phyloP scores from a whole-genome alignment of 2,329 filamentous ascomycete genomes.

The Talaromyces piceae region DNA sequence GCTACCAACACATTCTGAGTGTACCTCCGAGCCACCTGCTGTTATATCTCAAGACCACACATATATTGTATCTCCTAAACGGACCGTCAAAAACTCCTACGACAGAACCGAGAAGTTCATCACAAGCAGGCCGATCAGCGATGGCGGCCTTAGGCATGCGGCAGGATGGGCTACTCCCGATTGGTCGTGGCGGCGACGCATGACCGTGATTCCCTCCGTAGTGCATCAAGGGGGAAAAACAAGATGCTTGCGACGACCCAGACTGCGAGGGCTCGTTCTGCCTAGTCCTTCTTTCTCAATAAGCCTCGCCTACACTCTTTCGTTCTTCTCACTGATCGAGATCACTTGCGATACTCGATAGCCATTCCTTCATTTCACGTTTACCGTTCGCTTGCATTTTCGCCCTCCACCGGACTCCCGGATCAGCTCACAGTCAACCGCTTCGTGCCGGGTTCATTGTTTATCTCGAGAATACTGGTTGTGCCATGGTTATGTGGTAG shows the following conservation, averaged over 20 bases:
- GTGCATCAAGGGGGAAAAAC: background rate
- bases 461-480: background rate
- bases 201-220: background rate
- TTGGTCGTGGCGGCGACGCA: background rate
- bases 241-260: no score
- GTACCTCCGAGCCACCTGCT: no score
- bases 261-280: background rate
- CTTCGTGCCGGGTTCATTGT: background rate
- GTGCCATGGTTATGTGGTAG: background rate
- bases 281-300: background rate
- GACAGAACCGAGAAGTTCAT: background rate
- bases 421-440: background rate
- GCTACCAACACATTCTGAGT: no score
- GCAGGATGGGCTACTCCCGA: background rate
- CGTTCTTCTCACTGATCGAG: background rate
- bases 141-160: background rate
- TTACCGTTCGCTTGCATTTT: background rate
- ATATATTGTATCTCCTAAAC: no score
- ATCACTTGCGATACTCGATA: background rate
- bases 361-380: background rate
- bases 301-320: background rate
- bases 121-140: background rate
- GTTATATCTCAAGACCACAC: no score
- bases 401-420: no score
- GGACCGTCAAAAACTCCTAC: background rate